These are phyloP conservation scores for Aspergillus brunneoviolaceus DNA, from an alignment of 2,329 filamentous ascomycete genomes.

Conservation along the genomic window DNA sequence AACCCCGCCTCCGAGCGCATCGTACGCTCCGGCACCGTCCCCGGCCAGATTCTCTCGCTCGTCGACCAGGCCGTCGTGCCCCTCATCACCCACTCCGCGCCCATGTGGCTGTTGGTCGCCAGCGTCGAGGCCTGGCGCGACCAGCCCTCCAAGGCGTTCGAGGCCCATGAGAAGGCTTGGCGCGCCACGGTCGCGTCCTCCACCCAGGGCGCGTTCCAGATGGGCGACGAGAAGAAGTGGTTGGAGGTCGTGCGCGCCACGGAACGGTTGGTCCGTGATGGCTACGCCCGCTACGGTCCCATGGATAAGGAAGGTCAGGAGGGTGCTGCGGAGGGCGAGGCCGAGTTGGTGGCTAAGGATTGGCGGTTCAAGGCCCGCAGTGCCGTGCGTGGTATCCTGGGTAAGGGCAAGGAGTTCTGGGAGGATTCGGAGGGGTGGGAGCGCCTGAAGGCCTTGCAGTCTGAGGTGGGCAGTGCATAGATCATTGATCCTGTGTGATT, in stretches of 20 bases:
- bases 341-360: conserved; percentile 67
- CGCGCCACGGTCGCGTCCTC: conserved; percentile 59
- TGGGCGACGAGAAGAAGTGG: conserved; percentile 66
- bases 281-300: conserved; percentile 75
- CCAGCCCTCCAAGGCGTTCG: conserved; percentile 70
- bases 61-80: conserved; percentile 75
- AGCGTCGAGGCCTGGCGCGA: conserved; percentile 71
- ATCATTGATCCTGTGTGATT: not conserved
- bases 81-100: conserved; percentile 75
- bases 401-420: conserved; percentile 78
- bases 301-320: conserved; percentile 58
- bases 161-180: conserved; percentile 89
- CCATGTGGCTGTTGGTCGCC: conserved; percentile 74
- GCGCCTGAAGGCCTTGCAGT: conserved; percentile 39
- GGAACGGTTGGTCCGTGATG: conserved; percentile 69
- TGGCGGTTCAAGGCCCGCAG: conserved; percentile 90
- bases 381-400: conserved; percentile 78
- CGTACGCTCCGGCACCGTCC: conserved; percentile 54
- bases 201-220: conserved; percentile 46
- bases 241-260: conserved; percentile 73
- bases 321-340: conserved; percentile 42
- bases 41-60: conserved; percentile 61
- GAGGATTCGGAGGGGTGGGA: conserved; percentile 61
- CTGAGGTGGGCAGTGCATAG: conserved; percentile 32
- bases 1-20: conserved; percentile 20